phyloP scores from a whole-genome alignment of 345 rosid genomes.

The Arabidopsis arenosa region DNA sequence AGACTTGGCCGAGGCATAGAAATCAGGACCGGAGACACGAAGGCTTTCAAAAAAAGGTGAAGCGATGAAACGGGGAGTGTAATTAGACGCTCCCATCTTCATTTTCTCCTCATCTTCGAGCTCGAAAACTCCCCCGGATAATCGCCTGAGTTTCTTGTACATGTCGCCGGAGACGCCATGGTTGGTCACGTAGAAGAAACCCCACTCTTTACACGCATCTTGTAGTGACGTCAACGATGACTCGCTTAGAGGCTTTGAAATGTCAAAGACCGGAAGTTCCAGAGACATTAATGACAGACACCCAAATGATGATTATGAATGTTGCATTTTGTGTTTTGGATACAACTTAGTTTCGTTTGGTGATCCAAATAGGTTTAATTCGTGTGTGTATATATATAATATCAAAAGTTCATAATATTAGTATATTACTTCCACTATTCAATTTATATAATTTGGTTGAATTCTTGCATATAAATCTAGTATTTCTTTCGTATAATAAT shows the following conservation, averaged over 20 bases:
- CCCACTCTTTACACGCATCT: slow-evolving; percentile 76
- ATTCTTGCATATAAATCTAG: neutral
- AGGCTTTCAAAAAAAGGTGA: slow-evolving; percentile 89
- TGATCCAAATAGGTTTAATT: slow-evolving; percentile 24
- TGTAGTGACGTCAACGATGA: slow-evolving; percentile 55
- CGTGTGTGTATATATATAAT: neutral
- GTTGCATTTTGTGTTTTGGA: slow-evolving; percentile 28
- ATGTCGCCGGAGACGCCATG: slow-evolving; percentile 63
- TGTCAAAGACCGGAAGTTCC: slow-evolving; percentile 70
- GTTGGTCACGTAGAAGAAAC: slow-evolving; percentile 75
- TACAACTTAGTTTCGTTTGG: slow-evolving; percentile 24
- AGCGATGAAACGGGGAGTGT: slow-evolving; percentile 85
- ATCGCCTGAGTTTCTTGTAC: slow-evolving; percentile 48
- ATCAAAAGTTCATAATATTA: neutral
- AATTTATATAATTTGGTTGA: slow-evolving; percentile 38
- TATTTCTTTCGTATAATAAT: neutral
- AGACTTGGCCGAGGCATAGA: slow-evolving; percentile 59
- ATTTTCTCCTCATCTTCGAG: slow-evolving; percentile 59
- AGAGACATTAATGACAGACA: slow-evolving; percentile 28
- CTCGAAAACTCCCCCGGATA: slow-evolving; percentile 54
- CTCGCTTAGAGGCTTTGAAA: slow-evolving; percentile 57
- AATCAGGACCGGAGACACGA: slow-evolving; percentile 74
- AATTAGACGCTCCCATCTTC: slow-evolving; percentile 65
- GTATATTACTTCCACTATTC: slow-evolving; percentile 24
- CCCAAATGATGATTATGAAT: slow-evolving; percentile 9